These are phyloP conservation scores for Physcomitrellopsis africana DNA, from an alignment of 225 moss, liverwort and hornwort species.

Conservation along the genomic window DNA sequence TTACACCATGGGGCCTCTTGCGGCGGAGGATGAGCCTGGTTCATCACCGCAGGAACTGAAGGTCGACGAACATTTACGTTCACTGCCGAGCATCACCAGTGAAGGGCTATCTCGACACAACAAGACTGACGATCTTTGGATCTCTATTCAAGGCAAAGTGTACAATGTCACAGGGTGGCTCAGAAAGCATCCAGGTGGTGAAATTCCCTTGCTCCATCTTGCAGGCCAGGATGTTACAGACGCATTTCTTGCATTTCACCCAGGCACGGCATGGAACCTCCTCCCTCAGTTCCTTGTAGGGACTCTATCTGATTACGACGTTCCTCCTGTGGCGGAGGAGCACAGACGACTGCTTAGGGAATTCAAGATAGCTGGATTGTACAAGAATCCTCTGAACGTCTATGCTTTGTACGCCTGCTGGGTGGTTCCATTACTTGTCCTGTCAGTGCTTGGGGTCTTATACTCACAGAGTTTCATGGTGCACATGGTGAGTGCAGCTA, in stretches of 20 bases:
- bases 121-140: constrained; percentile 78
- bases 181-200: constrained; percentile 80
- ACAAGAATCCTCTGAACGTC: constrained; percentile 76
- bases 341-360: constrained; percentile 78
- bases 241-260: constrained; percentile 95
- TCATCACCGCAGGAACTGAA: constrained; percentile 16
- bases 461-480: constrained; percentile 72
- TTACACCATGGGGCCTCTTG: constrained; percentile 38
- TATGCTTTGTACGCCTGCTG: constrained; percentile 76
- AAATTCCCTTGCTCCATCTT: constrained; percentile 76
- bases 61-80: constrained; percentile 5
- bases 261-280: constrained; percentile 70
- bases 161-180: constrained; percentile 90
- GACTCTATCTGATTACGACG: constrained; percentile 76
- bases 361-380: constrained; percentile 84
- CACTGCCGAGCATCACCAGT: constrained; percentile 59
- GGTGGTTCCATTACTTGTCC: constrained; percentile 70
- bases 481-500: constrained; percentile 73
- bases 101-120: constrained; percentile 79
- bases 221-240: constrained; percentile 99
- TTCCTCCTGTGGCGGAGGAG: constrained; percentile 75
- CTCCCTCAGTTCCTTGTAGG: constrained; percentile 77
- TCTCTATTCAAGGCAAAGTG: constrained; percentile 91
- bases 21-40: constrained; percentile 31
- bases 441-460: constrained; percentile 75